These are phyloP conservation scores for Ascocoryne sarcoides DNA, from an alignment of 2,329 filamentous ascomycete species.

Conservation along the genomic window DNA sequence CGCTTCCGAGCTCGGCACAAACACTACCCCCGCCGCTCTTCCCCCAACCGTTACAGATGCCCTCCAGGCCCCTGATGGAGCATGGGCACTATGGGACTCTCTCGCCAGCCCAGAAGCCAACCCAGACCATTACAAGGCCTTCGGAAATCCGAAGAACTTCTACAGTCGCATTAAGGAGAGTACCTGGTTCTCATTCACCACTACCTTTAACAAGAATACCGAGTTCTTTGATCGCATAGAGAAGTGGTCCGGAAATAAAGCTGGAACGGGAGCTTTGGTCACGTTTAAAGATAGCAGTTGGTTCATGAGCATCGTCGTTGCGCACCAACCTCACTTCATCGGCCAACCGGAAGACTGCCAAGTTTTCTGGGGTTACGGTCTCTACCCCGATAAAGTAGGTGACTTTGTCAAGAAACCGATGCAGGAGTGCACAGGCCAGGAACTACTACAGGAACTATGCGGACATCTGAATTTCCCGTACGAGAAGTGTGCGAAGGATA, in stretches of 20 bases:
- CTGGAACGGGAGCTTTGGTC: conserved; percentile 30
- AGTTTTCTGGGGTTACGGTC: conserved; percentile 34
- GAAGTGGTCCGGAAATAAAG: conserved; percentile 26
- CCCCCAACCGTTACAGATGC: conserved; percentile 16
- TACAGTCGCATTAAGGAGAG: conserved; percentile 30
- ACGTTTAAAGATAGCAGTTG: conserved; percentile 33
- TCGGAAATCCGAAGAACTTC: conserved; percentile 35
- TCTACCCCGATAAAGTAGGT: conserved; percentile 31
- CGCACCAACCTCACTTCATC: conserved; percentile 34
- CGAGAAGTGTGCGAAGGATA: conserved; percentile 22
- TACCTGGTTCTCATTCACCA: conserved; percentile 34
- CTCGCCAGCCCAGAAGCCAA: conserved; percentile 24
- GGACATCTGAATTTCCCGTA: conserved; percentile 31
- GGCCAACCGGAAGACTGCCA: conserved; percentile 29
- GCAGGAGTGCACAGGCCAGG: conserved; percentile 32
- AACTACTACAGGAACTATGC: conserved; percentile 33
- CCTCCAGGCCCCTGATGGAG: conserved; percentile 29
- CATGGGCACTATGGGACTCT: conserved; percentile 35
- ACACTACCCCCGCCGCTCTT: conserved; percentile 24
- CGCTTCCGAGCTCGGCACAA: conserved; percentile 29
- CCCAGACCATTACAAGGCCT: conserved; percentile 25
- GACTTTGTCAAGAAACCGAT: conserved; percentile 34
- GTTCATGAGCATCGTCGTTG: conserved; percentile 33
- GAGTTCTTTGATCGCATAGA: conserved; percentile 26
- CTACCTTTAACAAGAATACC: conserved; percentile 28